phyloP scores from a whole-genome alignment of 106 monocot species.

The Phalaenopsis equestris region DNA sequence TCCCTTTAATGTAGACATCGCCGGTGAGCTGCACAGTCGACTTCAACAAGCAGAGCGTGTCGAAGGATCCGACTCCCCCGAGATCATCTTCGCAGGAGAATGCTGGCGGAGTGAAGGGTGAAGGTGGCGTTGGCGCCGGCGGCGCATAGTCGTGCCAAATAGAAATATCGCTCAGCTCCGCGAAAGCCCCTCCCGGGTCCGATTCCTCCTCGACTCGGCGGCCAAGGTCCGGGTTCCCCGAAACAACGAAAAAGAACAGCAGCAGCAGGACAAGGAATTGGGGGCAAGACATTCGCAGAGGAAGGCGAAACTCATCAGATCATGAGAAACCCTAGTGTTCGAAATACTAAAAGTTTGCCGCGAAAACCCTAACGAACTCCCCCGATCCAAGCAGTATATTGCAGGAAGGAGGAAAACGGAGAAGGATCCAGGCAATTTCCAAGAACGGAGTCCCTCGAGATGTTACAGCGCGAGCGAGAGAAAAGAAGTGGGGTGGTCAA shows the following conservation, averaged over 20 bases:
- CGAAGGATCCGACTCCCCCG: conserved; percentile 65
- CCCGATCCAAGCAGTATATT: neutral
- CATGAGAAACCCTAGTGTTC: conserved; percentile 7
- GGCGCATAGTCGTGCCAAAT: conserved; percentile 69
- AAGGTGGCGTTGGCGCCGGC: conserved; percentile 51
- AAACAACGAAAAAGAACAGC: neutral
- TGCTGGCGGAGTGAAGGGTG: conserved; percentile 42
- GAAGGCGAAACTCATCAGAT: conserved; percentile 16
- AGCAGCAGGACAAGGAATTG: conserved; percentile 3
- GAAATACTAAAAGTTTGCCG: neutral
- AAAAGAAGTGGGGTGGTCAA: neutral
- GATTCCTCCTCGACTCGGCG: neutral
- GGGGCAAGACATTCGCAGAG: conserved; percentile 10
- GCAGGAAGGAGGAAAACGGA: neutral
- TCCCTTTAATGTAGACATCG: conserved; percentile 55
- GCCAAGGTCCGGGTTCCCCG: conserved; percentile 13
- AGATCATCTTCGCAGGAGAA: conserved; percentile 69
- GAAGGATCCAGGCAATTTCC: neutral
- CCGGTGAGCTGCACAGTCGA: conserved; percentile 25
- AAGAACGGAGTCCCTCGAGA: neutral
- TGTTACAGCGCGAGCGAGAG: neutral
- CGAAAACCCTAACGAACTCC: neutral
- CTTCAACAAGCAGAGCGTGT: conserved; percentile 65
- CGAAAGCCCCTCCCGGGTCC: neutral
- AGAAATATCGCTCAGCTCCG: conserved; percentile 17